Base-by-base conservation (phyloP, 2,329 filamentous ascomycete genomes). In the Cephalotrichum gorgonifer region DNA sequence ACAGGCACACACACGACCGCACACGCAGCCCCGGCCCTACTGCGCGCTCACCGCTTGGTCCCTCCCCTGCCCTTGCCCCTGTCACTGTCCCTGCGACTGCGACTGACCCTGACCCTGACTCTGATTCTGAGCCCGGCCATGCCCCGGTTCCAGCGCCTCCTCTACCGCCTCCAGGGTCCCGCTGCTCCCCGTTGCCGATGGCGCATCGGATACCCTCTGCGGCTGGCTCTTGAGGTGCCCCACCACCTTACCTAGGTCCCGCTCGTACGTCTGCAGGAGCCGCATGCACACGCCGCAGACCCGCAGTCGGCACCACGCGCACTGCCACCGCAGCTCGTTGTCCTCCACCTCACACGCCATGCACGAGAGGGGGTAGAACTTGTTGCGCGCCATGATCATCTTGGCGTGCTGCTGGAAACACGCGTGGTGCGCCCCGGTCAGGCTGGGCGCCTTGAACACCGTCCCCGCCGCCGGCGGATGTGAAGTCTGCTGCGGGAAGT, bases 261-360 rank as follows among this genome's bases (percentile, higher is more conserved):
- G 64, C 35, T 65, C 62, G 43, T 68, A 64, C 23, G 57, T 57
- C 25, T 66, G 62, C 49, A 80, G 58, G 22, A 63, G 57, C 12
- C 64, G 67, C 35, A 65, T 58, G 54, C 77, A 81, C 2, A 62
- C 53, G 28, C 66, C 64, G 59, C 77, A 81, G 50, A 79, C 68
- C 47, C 75, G 70, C 44, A 79, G 55, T 51, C 69, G 65, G 60
- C 75, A 79, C 59, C 71, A 75, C 14, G 62, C 61, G 57, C 75
- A 79, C 20, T 64, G 65, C 61, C 64, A 72, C 31, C 75, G 70
- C 53, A 69, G 61, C 42, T 69, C 65, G 6, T 58, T 55, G 50
- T 78, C 73, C 45, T 65, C 62, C 50, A 63, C 65, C 47, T 67
- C 66, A 59, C 77, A 81, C 3, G 71, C 67, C 59, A 77, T 73